Percentiles rank a stretch among this genome's conserved stretches.
Conservation (phyloP, 139 green algal genomes). For the Gonium pectorale region DNA sequence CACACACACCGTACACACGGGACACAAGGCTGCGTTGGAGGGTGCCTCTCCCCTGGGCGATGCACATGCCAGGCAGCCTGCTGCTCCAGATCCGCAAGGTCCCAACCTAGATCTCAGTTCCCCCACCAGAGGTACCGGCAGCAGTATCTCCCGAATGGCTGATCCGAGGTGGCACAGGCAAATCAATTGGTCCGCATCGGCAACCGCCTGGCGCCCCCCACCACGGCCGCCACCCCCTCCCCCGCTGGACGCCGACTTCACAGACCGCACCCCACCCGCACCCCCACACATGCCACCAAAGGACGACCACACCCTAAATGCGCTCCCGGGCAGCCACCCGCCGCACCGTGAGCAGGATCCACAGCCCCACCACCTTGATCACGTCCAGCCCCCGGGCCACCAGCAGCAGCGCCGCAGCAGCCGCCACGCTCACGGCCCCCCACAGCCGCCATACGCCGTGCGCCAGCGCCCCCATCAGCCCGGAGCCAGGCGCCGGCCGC, state of each 20-base stretch:
- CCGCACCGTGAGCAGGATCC: background rate
- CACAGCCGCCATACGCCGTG: background rate
- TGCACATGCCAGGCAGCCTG: no score
- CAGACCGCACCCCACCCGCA: background rate
- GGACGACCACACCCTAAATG: background rate
- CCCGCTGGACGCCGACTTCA: background rate
- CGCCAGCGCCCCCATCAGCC: background rate
- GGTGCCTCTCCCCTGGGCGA: no score
- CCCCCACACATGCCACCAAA: background rate
- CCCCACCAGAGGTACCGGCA: no score
- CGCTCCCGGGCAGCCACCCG: background rate
- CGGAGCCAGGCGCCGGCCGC: background rate
- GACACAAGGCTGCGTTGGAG: no score
- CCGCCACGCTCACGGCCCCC: background rate
- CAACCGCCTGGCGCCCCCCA: background rate
- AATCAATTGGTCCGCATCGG: background rate
- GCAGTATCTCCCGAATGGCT: no score
- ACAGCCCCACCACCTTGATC: constrained; percentile 1
- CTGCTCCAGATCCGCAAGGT: no score
- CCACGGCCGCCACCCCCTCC: background rate
- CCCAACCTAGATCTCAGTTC: no score
- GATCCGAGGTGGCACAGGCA: background rate
- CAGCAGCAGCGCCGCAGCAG: background rate
- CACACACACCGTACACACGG: no score
- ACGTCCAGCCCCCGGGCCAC: background rate